phyloP scores from a whole-genome alignment of 495 filamentous ascomycete species.

The Oidiodendron maius region DNA sequence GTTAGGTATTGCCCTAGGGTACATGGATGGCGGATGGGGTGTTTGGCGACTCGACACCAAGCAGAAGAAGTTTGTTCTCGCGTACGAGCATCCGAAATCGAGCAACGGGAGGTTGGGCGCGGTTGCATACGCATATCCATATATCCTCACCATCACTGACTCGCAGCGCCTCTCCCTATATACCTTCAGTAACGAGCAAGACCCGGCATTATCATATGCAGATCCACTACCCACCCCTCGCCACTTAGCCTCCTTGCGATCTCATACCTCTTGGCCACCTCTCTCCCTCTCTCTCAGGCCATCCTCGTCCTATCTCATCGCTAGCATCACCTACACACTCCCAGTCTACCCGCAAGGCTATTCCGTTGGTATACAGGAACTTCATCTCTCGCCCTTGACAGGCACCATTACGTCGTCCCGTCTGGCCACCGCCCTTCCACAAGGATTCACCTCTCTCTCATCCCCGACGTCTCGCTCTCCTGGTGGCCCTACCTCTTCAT shows the following conservation, averaged over 20 bases:
- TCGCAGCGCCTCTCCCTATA: slow-evolving; percentile 72
- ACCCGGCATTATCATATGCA: not conserved
- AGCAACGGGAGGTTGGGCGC: slow-evolving; percentile 61
- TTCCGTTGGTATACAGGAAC: slow-evolving; percentile 86
- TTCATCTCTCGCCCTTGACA: slow-evolving; percentile 41
- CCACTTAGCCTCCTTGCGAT: slow-evolving; percentile 74
- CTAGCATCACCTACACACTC: slow-evolving; percentile 80
- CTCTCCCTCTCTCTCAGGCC: slow-evolving; percentile 71
- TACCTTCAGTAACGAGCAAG: slow-evolving; percentile 23
- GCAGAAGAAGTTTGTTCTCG: slow-evolving; percentile 35
- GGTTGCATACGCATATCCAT: slow-evolving; percentile 69
- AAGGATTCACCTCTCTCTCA: slow-evolving; percentile 28
- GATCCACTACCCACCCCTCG: slow-evolving; percentile 22
- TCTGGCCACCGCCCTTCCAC: slow-evolving; percentile 40
- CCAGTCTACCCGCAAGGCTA: slow-evolving; percentile 65
- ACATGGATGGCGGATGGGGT: slow-evolving; percentile 67
- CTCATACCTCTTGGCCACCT: slow-evolving; percentile 73
- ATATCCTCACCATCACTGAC: slow-evolving; percentile 70
- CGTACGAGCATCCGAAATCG: slow-evolving; percentile 40
- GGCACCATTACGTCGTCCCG: slow-evolving; percentile 52
- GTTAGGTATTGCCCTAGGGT: slow-evolving; percentile 60
- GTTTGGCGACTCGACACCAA: slow-evolving; percentile 43
- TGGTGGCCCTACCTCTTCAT: not conserved
- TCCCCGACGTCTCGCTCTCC: slow-evolving; percentile 6
- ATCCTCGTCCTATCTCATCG: slow-evolving; percentile 53